Base-by-base conservation (phyloP, 306 rosid species). In the Vigna trinervia region DNA sequence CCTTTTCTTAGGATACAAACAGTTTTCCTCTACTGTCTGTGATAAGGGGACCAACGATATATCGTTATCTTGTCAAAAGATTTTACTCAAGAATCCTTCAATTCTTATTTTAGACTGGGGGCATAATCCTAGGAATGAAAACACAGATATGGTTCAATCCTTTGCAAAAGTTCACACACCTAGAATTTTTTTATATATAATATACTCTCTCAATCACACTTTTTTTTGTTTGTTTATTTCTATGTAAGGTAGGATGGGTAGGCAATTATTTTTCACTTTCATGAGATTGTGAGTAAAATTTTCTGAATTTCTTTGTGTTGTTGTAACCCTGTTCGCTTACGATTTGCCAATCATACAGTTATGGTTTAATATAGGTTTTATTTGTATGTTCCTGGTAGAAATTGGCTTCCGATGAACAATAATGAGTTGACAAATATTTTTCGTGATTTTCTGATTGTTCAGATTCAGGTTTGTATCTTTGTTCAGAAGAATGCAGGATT, bases 61-160 rank as follows among this genome's bases (percentile, higher is more conserved):
- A 56, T 82, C 98, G 8, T 10, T 20, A 19, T 17, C 70, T 5
- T 95, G 98, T 74, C 90, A 83, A 71, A 85, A 92, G 30, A 88
- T 95, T 80, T 72, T 95, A 78, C 91, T 95, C 0, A 84, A 78
- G 82, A 86, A 71, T 51, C 97, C 98, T n/a, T 78, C 97, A 0
- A 87, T 95, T 85, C 93, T 95, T n/a, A 88, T 95, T 56, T 81
- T 95, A 48, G 98, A 95, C 10, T 97, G 92, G 86, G 98, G 98
- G 9, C 98, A 95, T 77, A 95, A 87, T 45, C 96, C 98, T 9
- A 85, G 97, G 82, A 95, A 92, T 73, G 98, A 95, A 65, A 81
- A 88, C 77, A 92, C 98, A 15, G 93, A 95, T 51, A 89, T 88
- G 64, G 85, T 92, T 62, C 96, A 90, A 41, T 80, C 97, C 52